Evolutionary conservation across 768 basidiomycete species (phyloP).

Genomic region (Tylopilus felleus): DNA sequence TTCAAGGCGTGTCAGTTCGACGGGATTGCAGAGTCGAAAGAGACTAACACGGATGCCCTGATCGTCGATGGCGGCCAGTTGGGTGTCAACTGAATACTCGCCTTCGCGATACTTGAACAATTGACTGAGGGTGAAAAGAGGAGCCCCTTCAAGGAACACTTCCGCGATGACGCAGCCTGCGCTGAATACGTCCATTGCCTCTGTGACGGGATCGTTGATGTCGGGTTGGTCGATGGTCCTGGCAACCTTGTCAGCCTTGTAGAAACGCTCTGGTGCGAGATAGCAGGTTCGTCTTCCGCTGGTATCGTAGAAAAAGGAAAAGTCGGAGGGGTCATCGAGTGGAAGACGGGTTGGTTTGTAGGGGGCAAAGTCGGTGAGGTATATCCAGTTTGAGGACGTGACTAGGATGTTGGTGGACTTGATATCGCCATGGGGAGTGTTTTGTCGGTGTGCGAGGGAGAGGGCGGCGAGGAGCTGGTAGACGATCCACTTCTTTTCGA

Average conservation of each 20-base stretch:
- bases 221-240: constrained; percentile 47
- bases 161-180: constrained; percentile 94
- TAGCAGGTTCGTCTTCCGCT: constrained; percentile 93
- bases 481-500: constrained; percentile 98
- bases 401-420: constrained; percentile 97
- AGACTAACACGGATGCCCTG: constrained; percentile 71
- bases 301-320: constrained; percentile 97
- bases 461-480: constrained; percentile 89
- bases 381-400: constrained; percentile 94
- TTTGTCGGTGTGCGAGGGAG: constrained; percentile 75
- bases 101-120: constrained; percentile 92
- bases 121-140: constrained; percentile 90
- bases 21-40: neutral
- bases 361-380: constrained; percentile 89
- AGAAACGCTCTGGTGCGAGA: constrained; percentile 95
- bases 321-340: constrained; percentile 94
- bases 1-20: constrained; percentile 23
- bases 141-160: constrained; percentile 91
- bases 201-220: constrained; percentile 80
- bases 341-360: constrained; percentile 97
- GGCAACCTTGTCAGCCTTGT: constrained; percentile 69
- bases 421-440: constrained; percentile 96
- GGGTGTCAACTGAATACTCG: constrained; percentile 69
- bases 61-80: constrained; percentile 76
- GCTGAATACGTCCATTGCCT: constrained; percentile 97